Evolutionary conservation across 2,329 filamentous ascomycete species (phyloP).

Genomic region (Penicillium sp.): DNA sequence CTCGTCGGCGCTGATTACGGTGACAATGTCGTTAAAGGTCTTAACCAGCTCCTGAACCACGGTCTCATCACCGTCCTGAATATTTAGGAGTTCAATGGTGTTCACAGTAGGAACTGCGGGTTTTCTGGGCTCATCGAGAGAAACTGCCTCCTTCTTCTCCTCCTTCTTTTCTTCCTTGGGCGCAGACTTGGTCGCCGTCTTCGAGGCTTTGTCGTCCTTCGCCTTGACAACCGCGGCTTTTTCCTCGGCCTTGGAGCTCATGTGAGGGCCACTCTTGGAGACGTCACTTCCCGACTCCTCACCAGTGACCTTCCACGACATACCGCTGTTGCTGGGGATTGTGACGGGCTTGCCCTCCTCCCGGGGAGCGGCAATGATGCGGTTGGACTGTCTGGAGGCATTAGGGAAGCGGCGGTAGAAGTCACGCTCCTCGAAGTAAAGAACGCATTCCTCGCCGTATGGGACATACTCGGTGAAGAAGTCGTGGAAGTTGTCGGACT

Average conservation of each 20-base stretch:
- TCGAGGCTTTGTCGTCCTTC: constrained; percentile 31
- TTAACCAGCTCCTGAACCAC: constrained; percentile 91
- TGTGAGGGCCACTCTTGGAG: constrained; percentile 52
- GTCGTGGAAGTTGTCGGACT: constrained; percentile 98
- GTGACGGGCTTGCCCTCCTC: constrained; percentile 71
- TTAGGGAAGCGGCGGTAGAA: constrained; percentile 82
- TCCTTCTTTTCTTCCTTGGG: constrained; percentile 24
- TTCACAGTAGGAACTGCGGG: constrained; percentile 51
- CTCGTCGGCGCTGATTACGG: constrained; percentile 85
- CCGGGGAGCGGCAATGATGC: constrained; percentile 31
- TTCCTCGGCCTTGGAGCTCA: constrained; percentile 39
- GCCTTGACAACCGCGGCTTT: constrained; percentile 29
- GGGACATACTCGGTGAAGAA: constrained; percentile 98
- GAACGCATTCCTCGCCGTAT: constrained; percentile 88
- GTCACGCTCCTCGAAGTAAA: constrained; percentile 93
- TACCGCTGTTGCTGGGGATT: constrained; percentile 81
- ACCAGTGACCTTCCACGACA: constrained; percentile 75
- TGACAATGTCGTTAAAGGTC: constrained; percentile 94
- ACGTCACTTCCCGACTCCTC: constrained; percentile 61
- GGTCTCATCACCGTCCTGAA: constrained; percentile 76
- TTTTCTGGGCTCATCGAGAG: constrained; percentile 39
- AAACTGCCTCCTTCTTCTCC: constrained; percentile 31
- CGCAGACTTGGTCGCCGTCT: constrained; percentile 30
- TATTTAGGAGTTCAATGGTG: constrained; percentile 74
- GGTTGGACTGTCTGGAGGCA: constrained; percentile 51